Conservation (phyloP, 768 basidiomycete genomes). For the Phanerodontia chrysosporium region DNA sequence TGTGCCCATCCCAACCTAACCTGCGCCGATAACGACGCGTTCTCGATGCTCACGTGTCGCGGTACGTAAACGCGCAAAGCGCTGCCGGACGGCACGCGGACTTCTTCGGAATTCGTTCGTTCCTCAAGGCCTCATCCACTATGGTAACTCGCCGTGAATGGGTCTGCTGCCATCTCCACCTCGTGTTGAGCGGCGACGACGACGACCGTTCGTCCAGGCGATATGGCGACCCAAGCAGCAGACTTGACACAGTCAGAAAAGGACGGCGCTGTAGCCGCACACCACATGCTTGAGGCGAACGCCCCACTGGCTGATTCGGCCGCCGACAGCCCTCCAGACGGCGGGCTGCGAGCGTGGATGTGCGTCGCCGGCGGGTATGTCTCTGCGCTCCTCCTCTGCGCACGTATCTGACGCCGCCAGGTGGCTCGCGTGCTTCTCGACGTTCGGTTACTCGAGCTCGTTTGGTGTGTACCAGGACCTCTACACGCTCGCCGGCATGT, state of each 20-base stretch:
- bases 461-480: slow-evolving; percentile 28
- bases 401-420: background rate
- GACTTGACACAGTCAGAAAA: background rate
- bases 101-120: too few relatives aligned
- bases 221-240: background rate
- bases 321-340: slow-evolving; percentile 8
- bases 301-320: background rate
- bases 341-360: slow-evolving; percentile 15
- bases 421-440: slow-evolving; percentile 21
- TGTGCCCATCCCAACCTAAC: too few relatives aligned
- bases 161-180: too few relatives aligned
- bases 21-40: too few relatives aligned
- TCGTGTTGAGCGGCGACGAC: too few relatives aligned
- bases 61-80: too few relatives aligned
- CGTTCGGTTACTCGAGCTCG: slow-evolving; percentile 23
- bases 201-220: background rate
- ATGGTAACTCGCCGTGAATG: too few relatives aligned
- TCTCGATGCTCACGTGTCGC: too few relatives aligned
- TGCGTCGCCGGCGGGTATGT: slow-evolving; percentile 23
- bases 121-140: too few relatives aligned
- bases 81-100: too few relatives aligned
- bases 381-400: background rate
- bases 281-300: background rate
- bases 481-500: background rate
- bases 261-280: background rate